Base-by-base conservation (phyloP, 2,329 filamentous ascomycete genomes). In the Aschersonia sp. region DNA sequence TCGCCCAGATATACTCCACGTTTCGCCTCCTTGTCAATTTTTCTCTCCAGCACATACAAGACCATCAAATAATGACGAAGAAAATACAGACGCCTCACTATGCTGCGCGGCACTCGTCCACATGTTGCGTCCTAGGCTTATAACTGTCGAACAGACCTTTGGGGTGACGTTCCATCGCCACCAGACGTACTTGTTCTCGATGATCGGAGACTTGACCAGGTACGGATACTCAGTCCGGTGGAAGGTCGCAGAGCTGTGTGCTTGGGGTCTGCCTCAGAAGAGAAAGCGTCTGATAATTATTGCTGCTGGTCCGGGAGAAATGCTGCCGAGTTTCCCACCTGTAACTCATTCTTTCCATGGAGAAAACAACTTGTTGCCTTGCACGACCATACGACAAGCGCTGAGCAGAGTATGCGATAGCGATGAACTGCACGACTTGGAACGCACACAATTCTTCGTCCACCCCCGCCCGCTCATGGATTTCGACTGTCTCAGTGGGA, bases 61-160 rank as follows among this genome's bases (percentile, higher is more conserved):
- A 5, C 71, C 80, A 29, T 82, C 89, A 44, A 77, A 65, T 1
- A 73, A 83, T 30, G 85, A 94, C 52, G 82, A 85, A 1, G 70
- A 65, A 0, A 92, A 94, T 54, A 78, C 77, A 0, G 78, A 79
- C 1, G 72, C 72, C 0, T 57, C 81, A 0, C 77, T 74, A 51
- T 65, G 71, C 0, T 77, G 76, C 46, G 64, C 68, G 1, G 61
- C 73, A 3, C 61, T 89, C 0, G 64, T 91, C 1, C 62, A 72
- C 4, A 73, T 73, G 38, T 60, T 74, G 0, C 74, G 71, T 0
- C 86, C 88, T 0, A 72, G 87, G 0, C 58, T 92, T 0, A 74
- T 86, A 2, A 94, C 86, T 0, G 66, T 94, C 1, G 88, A 94
- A 55, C 84, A 94, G 57, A 89, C 87, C 0, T 80, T 78, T 47